Percentiles rank a stretch among this genome's conserved stretches.
Conservation (phyloP, 768 basidiomycete genomes). For the Macrolepiota dolichaula region DNA sequence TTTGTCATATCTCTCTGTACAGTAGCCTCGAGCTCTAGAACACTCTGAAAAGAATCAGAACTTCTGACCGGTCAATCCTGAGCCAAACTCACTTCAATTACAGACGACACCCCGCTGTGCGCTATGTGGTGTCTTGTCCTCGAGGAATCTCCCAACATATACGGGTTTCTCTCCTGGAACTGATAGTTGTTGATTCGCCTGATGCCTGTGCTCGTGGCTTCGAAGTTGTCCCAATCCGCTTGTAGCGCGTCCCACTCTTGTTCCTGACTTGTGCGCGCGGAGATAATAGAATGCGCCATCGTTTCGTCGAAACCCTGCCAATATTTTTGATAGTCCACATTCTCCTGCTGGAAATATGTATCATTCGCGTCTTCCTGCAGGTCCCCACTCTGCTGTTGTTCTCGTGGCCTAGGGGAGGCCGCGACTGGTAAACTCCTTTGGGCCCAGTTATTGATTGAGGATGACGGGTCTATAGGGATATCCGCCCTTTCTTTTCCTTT, state of each 20-base stretch:
- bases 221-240: slow-evolving; percentile 77
- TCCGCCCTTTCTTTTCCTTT: slow-evolving; percentile 42
- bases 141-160: slow-evolving; percentile 59
- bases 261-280: slow-evolving; percentile 22
- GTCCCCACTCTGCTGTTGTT: slow-evolving; percentile 2
- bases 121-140: slow-evolving; percentile 46
- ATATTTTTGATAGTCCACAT: slow-evolving; percentile 59
- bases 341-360: slow-evolving; percentile 70
- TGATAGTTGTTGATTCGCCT: slow-evolving; percentile 54
- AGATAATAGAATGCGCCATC: slow-evolving; percentile 12
- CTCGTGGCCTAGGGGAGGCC: slow-evolving; percentile 2
- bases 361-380: slow-evolving; percentile 48
- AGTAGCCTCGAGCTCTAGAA: slow-evolving; percentile 85
- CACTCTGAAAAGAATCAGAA: slow-evolving; percentile 47
- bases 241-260: slow-evolving; percentile 66
- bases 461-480: slow-evolving; percentile 27
- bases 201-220: slow-evolving; percentile 68
- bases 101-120: slow-evolving; percentile 32
- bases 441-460: not conserved
- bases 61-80: slow-evolving; percentile 11
- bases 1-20: slow-evolving; percentile 76
- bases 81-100: slow-evolving; percentile 37
- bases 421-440: not conserved
- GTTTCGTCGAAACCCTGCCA: slow-evolving; percentile 45
- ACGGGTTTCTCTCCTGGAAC: slow-evolving; percentile 80